These are phyloP conservation scores for Polytrichum formosum DNA, from an alignment of 225 moss, liverwort and hornwort species.

Conservation along the genomic window DNA sequence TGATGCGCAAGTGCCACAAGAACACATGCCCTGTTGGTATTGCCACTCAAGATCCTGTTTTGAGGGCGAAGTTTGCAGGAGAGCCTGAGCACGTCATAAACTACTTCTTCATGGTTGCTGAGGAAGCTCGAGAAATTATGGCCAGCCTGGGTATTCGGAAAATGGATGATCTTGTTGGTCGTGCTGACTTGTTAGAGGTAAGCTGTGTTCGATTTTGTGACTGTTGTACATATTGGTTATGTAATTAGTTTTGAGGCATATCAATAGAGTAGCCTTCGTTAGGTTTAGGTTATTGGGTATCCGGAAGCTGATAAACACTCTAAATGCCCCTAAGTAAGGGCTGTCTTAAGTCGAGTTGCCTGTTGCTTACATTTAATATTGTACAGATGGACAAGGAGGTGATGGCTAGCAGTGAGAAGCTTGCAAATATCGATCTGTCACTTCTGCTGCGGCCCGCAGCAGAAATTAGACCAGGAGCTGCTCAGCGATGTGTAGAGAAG, in stretches of 20 bases:
- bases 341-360: too few relatives aligned
- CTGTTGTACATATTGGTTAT: too few relatives aligned
- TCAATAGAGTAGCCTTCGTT: too few relatives aligned
- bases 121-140: conserved; percentile 72
- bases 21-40: conserved; percentile 81
- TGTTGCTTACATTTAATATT: too few relatives aligned
- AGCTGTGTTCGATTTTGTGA: conserved; percentile 7
- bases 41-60: conserved; percentile 71
- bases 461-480: conserved; percentile 48
- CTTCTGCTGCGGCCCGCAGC: conserved; percentile 66
- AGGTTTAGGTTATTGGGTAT: too few relatives aligned
- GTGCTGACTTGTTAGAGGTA: conserved; percentile 43
- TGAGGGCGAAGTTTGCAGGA: conserved; percentile 64
- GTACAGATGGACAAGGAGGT: conserved; percentile 42
- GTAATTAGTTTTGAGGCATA: too few relatives aligned
- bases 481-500: conserved; percentile 63
- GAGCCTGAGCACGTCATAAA: conserved; percentile 71
- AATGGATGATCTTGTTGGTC: conserved; percentile 71
- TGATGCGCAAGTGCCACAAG: conserved; percentile 82
- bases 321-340: too few relatives aligned
- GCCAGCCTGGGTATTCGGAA: conserved; percentile 54
- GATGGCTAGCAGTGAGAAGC: conserved; percentile 41
- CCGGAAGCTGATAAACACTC: too few relatives aligned
- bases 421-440: conserved; percentile 63
- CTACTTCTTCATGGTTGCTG: conserved; percentile 77